Conservation (phyloP, 768 basidiomycete species). For the Lyophyllum semitale region DNA sequence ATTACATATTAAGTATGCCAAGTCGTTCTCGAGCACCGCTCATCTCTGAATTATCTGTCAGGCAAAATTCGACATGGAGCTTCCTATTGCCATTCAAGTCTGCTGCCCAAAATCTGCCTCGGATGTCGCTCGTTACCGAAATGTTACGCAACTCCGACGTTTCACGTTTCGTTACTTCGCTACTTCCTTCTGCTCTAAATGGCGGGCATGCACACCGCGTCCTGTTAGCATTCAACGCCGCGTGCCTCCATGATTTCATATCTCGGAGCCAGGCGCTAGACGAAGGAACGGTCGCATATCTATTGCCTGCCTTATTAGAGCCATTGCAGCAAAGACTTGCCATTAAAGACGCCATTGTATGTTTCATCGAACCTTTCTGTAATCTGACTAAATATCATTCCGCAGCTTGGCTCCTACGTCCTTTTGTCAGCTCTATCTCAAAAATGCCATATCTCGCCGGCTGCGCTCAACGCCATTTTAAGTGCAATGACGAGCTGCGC, state of each 20-base stretch:
- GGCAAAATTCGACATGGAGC: conserved; percentile 62
- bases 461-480: conserved; percentile 64
- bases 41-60: conserved; percentile 26
- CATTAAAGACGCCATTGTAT: conserved; percentile 57
- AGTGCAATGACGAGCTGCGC: conserved; percentile 54
- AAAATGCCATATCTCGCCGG: conserved; percentile 56
- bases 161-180: conserved; percentile 66
- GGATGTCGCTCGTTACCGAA: conserved; percentile 70
- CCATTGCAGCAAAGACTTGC: conserved; percentile 47
- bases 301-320: conserved; percentile 65
- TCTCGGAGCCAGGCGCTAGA: conserved; percentile 55
- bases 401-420: conserved; percentile 72
- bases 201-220: conserved; percentile 60
- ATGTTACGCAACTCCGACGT: conserved; percentile 75
- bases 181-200: conserved; percentile 64
- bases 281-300: conserved; percentile 64
- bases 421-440: conserved; percentile 71
- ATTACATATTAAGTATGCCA: conserved; percentile 67
- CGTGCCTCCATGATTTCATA: conserved; percentile 79
- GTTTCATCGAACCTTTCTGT: conserved; percentile 20
- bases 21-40: not conserved
- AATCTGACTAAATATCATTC: not conserved
- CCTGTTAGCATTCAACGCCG: conserved; percentile 81
- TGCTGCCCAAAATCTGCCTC: conserved; percentile 72
- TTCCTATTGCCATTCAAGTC: conserved; percentile 79